phyloP scores from a whole-genome alignment of 768 basidiomycete genomes.

The Hortiboletus flavorubellus region DNA sequence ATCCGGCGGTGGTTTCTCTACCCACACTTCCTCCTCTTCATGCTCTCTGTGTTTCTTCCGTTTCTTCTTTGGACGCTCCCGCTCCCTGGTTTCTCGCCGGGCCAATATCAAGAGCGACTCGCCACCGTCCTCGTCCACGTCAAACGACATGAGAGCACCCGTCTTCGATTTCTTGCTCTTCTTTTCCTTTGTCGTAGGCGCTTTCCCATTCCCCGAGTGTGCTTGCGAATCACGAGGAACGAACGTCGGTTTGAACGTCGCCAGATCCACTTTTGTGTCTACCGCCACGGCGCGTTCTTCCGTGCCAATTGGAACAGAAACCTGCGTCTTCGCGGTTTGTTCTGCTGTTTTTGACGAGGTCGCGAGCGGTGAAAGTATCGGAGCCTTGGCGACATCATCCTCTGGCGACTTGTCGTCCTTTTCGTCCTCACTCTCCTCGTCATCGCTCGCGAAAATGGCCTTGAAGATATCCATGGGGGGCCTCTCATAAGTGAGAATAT shows the following conservation, averaged over 20 bases:
- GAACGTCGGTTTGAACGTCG: slow-evolving; percentile 89
- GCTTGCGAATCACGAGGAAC: slow-evolving; percentile 47
- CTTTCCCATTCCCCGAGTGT: slow-evolving; percentile 43
- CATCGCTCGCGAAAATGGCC: slow-evolving; percentile 95
- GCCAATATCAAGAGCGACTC: slow-evolving; percentile 32
- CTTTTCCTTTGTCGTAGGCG: slow-evolving; percentile 43
- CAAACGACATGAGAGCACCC: slow-evolving; percentile 66
- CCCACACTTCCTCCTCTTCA: slow-evolving; percentile 63
- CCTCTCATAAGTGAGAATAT: slow-evolving; percentile 83
- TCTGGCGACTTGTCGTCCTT: slow-evolving; percentile 27
- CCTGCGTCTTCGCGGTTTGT: neutral
- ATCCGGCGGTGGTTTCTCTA: slow-evolving; percentile 58
- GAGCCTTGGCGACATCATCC: slow-evolving; percentile 1
- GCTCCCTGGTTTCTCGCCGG: slow-evolving; percentile 34
- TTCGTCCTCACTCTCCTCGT: slow-evolving; percentile 81
- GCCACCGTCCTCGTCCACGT: slow-evolving; percentile 62
- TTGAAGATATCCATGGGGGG: slow-evolving; percentile 95
- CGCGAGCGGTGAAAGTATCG: slow-evolving; percentile 11
- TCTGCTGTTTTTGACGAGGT: slow-evolving; percentile 2
- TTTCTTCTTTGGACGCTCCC: slow-evolving; percentile 40
- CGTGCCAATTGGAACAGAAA: neutral
- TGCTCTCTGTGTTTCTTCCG: slow-evolving; percentile 37
- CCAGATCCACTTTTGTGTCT: slow-evolving; percentile 44
- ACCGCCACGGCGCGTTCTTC: neutral
- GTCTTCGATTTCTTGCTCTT: slow-evolving; percentile 46